phyloP scores from a whole-genome alignment of 2,329 filamentous ascomycete genomes.

The Hypoxylon rubiginosum region DNA sequence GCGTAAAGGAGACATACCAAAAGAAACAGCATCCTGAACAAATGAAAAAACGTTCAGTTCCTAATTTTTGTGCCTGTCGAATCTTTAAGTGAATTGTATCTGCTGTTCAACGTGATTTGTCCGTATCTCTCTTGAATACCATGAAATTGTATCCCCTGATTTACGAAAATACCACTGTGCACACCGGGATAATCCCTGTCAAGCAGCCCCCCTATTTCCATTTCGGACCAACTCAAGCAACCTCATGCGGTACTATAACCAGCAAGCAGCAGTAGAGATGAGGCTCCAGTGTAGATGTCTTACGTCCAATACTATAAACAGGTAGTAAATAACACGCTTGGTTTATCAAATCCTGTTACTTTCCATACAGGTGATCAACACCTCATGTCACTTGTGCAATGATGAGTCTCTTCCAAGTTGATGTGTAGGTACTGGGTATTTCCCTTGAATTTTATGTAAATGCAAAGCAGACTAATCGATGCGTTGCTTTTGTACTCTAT shows the following conservation, averaged over 20 bases:
- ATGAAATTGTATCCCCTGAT: background rate
- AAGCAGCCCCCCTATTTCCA: background rate
- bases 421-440: background rate
- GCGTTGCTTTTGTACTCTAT: background rate
- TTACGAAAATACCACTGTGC: background rate
- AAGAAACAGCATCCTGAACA: constrained; percentile 63
- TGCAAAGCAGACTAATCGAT: too few species aligned
- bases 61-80: constrained; percentile 20
- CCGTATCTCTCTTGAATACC: background rate
- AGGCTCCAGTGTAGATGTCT: background rate
- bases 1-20: constrained; percentile 66
- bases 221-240: background rate
- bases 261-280: too few species aligned
- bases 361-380: background rate
- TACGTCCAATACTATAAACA: background rate
- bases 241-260: too few species aligned
- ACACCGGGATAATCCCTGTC: background rate
- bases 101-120: background rate
- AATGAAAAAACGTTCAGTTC: constrained; percentile 51
- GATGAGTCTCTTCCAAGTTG: background rate
- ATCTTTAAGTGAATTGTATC: constrained; percentile 14
- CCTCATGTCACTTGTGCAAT: background rate
- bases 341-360: background rate
- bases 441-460: background rate
- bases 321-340: background rate